Evolutionary conservation across 202 grass and related monocot species (phyloP).

Genomic region (Zizania palustris): DNA sequence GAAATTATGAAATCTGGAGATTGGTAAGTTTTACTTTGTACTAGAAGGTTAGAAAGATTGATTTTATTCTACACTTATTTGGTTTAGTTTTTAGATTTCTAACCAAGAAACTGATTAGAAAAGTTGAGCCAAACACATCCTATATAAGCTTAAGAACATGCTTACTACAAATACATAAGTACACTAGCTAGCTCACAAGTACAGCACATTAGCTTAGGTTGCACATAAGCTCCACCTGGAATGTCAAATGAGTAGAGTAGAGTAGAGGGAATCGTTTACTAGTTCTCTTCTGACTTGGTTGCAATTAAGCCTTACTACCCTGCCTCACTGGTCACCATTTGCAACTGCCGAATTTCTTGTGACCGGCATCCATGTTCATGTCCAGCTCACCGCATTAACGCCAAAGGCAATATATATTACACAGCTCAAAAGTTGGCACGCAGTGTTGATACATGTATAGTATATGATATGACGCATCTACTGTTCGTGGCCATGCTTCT

Average conservation of each 20-base stretch:
- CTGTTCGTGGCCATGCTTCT: slow-evolving; percentile 45
- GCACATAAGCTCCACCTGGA: neutral
- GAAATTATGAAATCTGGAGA: too few relatives aligned
- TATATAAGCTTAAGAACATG: neutral
- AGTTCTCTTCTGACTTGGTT: slow-evolving; percentile 17
- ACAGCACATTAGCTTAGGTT: slow-evolving; percentile 1
- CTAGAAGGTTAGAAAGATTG: too few relatives aligned
- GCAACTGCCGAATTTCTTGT: slow-evolving; percentile 43
- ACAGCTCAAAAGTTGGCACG: slow-evolving; percentile 48
- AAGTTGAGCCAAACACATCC: too few relatives aligned
- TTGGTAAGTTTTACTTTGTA: too few relatives aligned
- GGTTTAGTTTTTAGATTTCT: too few relatives aligned
- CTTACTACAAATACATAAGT: neutral
- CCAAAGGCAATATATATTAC: slow-evolving; percentile 46
- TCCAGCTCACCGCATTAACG: slow-evolving; percentile 60
- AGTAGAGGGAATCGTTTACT: neutral
- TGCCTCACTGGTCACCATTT: slow-evolving; percentile 16
- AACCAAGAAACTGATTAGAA: too few relatives aligned
- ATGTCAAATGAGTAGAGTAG: neutral
- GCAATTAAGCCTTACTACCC: slow-evolving; percentile 24
- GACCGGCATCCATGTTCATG: slow-evolving; percentile 49
- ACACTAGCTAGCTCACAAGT: neutral
- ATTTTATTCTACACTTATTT: too few relatives aligned
- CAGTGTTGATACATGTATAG: slow-evolving; percentile 17
- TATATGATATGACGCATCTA: slow-evolving; percentile 16